phyloP scores from a whole-genome alignment of 768 basidiomycete species.

The Chiua virens region DNA sequence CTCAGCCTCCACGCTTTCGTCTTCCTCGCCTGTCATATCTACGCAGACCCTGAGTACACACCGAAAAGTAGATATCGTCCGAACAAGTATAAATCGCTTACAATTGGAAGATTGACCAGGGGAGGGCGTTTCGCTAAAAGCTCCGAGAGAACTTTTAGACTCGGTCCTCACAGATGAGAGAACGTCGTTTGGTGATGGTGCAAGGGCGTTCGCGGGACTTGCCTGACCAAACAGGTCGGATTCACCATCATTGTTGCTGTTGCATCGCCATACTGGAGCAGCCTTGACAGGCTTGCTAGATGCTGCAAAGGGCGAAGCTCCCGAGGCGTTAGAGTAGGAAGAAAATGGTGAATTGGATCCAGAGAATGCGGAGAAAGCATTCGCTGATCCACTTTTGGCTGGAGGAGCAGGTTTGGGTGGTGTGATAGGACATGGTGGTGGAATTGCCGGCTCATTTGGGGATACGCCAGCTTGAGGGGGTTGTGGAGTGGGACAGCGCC shows the following conservation, averaged over 20 bases:
- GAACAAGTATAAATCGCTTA: constrained; percentile 8
- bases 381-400: constrained; percentile 8
- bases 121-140: neutral
- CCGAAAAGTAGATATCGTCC: neutral
- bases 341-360: constrained; percentile 36
- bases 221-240: constrained; percentile 10
- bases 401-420: constrained; percentile 10
- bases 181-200: constrained; percentile 23
- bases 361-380: constrained; percentile 42
- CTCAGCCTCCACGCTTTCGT: constrained; percentile 55
- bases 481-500: constrained; percentile 11
- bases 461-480: constrained; percentile 1
- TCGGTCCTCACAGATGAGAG: neutral
- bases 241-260: constrained; percentile 5
- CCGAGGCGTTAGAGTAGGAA: constrained; percentile 32
- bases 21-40: constrained; percentile 62
- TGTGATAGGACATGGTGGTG: constrained; percentile 6
- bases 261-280: constrained; percentile 28
- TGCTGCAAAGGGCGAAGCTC: constrained; percentile 26
- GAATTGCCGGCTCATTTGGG: constrained; percentile 8
- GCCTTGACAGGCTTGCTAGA: constrained; percentile 9
- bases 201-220: constrained; percentile 7
- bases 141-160: neutral
- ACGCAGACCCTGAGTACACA: constrained; percentile 1
- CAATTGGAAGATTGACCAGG: constrained; percentile 14